Conservation (phyloP, 2,329 filamentous ascomycete genomes). For the Escovopsis sp. region DNA sequence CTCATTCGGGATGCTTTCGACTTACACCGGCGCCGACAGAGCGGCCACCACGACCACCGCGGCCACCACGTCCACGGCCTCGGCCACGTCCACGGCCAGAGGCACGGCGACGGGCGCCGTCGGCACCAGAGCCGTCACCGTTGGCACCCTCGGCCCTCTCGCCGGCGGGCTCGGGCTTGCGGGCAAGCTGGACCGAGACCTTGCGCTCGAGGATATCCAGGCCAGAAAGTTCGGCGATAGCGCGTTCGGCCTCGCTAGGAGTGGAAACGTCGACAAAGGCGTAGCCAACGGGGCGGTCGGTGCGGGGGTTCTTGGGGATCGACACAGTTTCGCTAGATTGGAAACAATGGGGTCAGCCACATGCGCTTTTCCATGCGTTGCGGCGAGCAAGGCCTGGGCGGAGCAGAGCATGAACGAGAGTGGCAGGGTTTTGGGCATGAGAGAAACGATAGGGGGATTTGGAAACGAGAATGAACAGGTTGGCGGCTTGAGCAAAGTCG, state of each 20-base stretch:
- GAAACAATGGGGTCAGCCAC: background rate
- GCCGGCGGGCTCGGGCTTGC: slow-evolving; percentile 79
- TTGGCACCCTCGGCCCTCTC: slow-evolving; percentile 62
- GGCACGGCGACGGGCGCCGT: slow-evolving; percentile 46
- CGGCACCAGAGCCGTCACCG: slow-evolving; percentile 58
- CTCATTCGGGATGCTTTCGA: too few relatives aligned
- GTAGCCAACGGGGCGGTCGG: slow-evolving; percentile 94
- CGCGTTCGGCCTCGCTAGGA: slow-evolving; percentile 84
- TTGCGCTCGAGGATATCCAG: slow-evolving; percentile 97
- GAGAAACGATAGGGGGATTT: too few relatives aligned
- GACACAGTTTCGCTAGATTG: slow-evolving; percentile 79
- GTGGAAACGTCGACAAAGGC: slow-evolving; percentile 97
- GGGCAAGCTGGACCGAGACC: slow-evolving; percentile 96
- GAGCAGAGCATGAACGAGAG: slow-evolving; percentile 1
- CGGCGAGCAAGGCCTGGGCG: slow-evolving; percentile 3
- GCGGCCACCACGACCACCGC: slow-evolving; percentile 43
- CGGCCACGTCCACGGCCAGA: slow-evolving; percentile 54
- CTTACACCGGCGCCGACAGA: slow-evolving; percentile 26
- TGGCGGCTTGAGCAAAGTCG: too few relatives aligned
- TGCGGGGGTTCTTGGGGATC: slow-evolving; percentile 98
- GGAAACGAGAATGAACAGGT: too few relatives aligned
- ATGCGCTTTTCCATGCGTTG: too few relatives aligned
- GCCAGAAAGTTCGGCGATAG: slow-evolving; percentile 88
- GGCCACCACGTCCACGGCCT: slow-evolving; percentile 53
- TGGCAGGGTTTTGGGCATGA: too few relatives aligned